Conservation (phyloP, 2,329 filamentous ascomycete species). For the Cladosporium oxysporum region DNA sequence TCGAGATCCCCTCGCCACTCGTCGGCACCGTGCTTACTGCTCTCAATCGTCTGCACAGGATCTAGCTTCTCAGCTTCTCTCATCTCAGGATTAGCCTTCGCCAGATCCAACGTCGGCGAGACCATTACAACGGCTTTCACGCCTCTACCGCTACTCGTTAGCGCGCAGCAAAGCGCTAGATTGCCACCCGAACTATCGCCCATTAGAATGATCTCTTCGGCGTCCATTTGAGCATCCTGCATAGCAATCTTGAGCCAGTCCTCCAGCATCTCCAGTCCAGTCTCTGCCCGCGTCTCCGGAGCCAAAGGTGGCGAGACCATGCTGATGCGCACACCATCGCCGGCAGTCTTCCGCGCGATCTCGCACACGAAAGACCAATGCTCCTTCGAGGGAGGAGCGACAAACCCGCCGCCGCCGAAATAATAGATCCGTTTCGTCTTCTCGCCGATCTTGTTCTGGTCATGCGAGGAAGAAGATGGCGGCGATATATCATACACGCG, state of each 20-base stretch:
- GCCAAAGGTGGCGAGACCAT: slow-evolving; percentile 58
- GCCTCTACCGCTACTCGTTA: slow-evolving; percentile 36
- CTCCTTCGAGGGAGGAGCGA: slow-evolving; percentile 49
- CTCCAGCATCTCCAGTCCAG: slow-evolving; percentile 47
- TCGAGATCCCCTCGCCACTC: slow-evolving; percentile 48
- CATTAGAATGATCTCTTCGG: slow-evolving; percentile 51
- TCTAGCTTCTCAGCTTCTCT: slow-evolving; percentile 44
- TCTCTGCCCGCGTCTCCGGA: slow-evolving; percentile 53
- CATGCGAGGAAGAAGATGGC: slow-evolving; percentile 23
- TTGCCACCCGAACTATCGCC: slow-evolving; percentile 61
- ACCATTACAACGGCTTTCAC: slow-evolving; percentile 47
- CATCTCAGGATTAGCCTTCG: slow-evolving; percentile 50
- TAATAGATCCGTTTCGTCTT: slow-evolving; percentile 50
- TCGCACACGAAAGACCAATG: slow-evolving; percentile 57
- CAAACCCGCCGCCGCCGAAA: slow-evolving; percentile 59
- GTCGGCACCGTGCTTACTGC: slow-evolving; percentile 45
- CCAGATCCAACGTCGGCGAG: slow-evolving; percentile 53
- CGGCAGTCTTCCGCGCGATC: slow-evolving; percentile 41
- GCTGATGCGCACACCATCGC: slow-evolving; percentile 37
- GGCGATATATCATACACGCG: slow-evolving; percentile 46
- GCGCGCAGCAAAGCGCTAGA: slow-evolving; percentile 46
- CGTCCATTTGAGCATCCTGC: slow-evolving; percentile 24
- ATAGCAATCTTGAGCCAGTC: slow-evolving; percentile 43
- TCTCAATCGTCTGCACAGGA: slow-evolving; percentile 47
- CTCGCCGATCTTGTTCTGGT: background rate